phyloP scores from a whole-genome alignment of 106 monocot genomes.

The Acorus gramineus region DNA sequence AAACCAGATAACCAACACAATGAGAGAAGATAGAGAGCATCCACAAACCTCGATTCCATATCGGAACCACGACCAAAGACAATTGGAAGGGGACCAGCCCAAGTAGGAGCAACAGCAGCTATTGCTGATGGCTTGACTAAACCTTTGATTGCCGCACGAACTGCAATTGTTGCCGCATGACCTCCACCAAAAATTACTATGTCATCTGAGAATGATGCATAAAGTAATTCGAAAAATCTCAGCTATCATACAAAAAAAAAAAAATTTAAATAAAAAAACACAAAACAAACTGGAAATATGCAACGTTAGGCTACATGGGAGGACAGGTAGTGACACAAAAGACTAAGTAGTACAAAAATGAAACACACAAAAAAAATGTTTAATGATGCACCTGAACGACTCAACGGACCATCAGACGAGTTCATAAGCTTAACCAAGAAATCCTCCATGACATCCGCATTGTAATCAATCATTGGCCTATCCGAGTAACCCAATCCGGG shows the following conservation, averaged over 20 bases:
- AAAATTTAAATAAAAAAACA: too few species aligned
- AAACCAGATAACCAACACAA: too few species aligned
- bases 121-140: constrained; percentile 52
- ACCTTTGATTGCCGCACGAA: constrained; percentile 66
- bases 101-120: constrained; percentile 93
- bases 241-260: too few species aligned
- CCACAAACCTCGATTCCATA: constrained; percentile 80
- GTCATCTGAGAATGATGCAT: neutral
- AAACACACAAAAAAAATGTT: neutral
- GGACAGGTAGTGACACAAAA: too few species aligned
- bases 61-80: constrained; percentile 81
- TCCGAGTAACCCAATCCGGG: constrained; percentile 94
- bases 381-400: constrained; percentile 36
- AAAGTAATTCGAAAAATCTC: too few species aligned
- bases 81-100: constrained; percentile 94
- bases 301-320: too few species aligned
- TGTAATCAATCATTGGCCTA: constrained; percentile 72
- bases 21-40: too few species aligned
- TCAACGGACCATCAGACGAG: constrained; percentile 53
- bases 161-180: constrained; percentile 82
- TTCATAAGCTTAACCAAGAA: constrained; percentile 66
- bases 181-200: constrained; percentile 79
- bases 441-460: constrained; percentile 88
- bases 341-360: neutral
- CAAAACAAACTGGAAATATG: too few species aligned